A percentile compares a stretch with the other conserved stretches of the same genome.
Evolutionary conservation across 768 basidiomycete genomes (phyloP).

Genomic region (Phanerochaete sordida): DNA sequence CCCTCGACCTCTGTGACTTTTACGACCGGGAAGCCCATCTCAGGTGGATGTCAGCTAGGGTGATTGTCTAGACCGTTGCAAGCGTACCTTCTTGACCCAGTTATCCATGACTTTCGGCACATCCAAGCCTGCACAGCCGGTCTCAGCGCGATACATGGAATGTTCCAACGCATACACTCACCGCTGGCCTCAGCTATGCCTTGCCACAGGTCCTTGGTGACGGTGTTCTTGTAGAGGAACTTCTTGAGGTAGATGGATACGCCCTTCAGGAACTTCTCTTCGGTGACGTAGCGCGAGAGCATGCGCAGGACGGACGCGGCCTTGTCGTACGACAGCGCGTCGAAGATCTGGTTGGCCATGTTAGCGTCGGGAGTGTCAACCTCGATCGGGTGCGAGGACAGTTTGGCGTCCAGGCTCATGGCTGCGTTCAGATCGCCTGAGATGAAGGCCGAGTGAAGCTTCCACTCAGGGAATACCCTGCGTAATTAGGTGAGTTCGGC

Average conservation of each 20-base stretch:
- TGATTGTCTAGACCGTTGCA: not conserved
- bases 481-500: not conserved
- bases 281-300: constrained; percentile 83
- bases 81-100: constrained; percentile 77
- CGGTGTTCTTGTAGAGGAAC: constrained; percentile 80
- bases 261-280: constrained; percentile 82
- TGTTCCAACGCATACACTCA: constrained; percentile 13
- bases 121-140: constrained; percentile 46
- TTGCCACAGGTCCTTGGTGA: constrained; percentile 83
- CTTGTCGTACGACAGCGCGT: constrained; percentile 83
- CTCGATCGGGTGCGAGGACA: constrained; percentile 91
- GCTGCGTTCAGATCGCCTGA: constrained; percentile 74
- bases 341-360: constrained; percentile 84
- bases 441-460: constrained; percentile 78
- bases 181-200: constrained; percentile 77
- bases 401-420: constrained; percentile 76
- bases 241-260: constrained; percentile 91
- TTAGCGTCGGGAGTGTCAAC: constrained; percentile 86
- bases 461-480: constrained; percentile 84
- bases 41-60: not conserved
- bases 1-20: constrained; percentile 74
- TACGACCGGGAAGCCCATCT: constrained; percentile 86
- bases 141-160: not conserved
- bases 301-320: constrained; percentile 87
- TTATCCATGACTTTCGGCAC: constrained; percentile 82